Base-by-base conservation (phyloP, 1,284 basidiomycete species). In the Microbotryum intermedium region DNA sequence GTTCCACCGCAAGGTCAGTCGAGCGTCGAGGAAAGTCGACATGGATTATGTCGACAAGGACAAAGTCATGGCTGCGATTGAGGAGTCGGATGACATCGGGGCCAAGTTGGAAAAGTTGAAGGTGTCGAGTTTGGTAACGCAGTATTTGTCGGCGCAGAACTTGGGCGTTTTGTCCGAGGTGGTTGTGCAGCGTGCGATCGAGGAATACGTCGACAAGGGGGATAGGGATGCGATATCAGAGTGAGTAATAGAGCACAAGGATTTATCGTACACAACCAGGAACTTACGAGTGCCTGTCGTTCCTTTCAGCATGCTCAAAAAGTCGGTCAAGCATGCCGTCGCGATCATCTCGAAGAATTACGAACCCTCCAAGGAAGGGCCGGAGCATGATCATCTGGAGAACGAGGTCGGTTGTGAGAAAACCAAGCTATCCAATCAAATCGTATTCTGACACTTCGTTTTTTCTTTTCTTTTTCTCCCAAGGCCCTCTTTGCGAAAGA, bases 141-240 rank as follows among this genome's bases (percentile, higher is more conserved):
- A 94, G 75, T 95, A 92, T 73, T 76, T 97, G 53, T 80, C 84
- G 16, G 90, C 88, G 55, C 92, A 97, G 77, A 87, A 90, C 71
- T 76, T 95, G 68, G 88, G 92, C 74, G 77, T 95, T 52, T 77
- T 97, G 20, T 87, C 86, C 1, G 89, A 93, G 75, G 79, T 79
- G 47, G 89, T 87, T 21, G 87, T 97, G 84, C 85, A 86, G 50
- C 86, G 90, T 72, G 92, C 92, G 8, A 90, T 97, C 59, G 86
- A 89, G 77, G 81, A 84, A 72, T 95, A 89, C 76, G 90, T 97
- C 59, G 91, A 94, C 74, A 97, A 97, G 79, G 92, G 94, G 69
- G 90, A 93, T 74, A 84, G 83, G 48, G 87, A 92, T 77, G 88
- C 92, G 5, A 92, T 97, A 16, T 46, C 61, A 44, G 62, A 63